Base-by-base conservation (phyloP, 2,329 filamentous ascomycete genomes). In the Biscogniauxia mediterranea region DNA sequence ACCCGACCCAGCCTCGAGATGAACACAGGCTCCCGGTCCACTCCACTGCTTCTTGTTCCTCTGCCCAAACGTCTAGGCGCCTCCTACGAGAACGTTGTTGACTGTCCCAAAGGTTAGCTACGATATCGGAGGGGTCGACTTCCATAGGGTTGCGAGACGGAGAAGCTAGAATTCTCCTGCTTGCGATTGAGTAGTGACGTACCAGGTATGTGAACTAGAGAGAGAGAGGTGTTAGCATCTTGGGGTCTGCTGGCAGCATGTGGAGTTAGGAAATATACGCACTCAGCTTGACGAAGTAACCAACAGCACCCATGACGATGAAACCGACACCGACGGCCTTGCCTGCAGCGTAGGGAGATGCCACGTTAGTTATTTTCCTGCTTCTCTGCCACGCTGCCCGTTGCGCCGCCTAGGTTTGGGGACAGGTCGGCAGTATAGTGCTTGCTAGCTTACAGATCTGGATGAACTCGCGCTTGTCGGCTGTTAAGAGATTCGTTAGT, bases 251-350 rank as follows among this genome's bases (percentile, higher is more conserved):
- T 19, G 23, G 2, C 3, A 23, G 11, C 13, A 25, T 17, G 7
- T 25, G 25, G 56, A 5, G 42, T 60, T 28, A 60, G 61, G 7
- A 20, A 51, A 32, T n/a, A 8, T 20, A 54, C 7, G 11, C 67
- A 88, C 85, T 87, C 72, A 90, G 81, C 82, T 90, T 89, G 73
- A 90, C 86, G 64, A 90, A 76, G 77, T 89, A 90, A 65, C 87
- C 87, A 61, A 89, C 87, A 54, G 85, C 85, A 64, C 87, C 87
- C 87, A 89, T 89, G 76, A 89, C 83, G 65, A 90, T 75, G 78
- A 90, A 90, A 62, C 88, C 88, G 65, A 89, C 83, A 61, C 87
- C 88, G 64, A 90, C 87, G 63, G 87, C 87, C 77, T 82, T 80
- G 70, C 38, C 38, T 46, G 38, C 2, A 46, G 17, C 7, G 38